Evolutionary conservation across 768 basidiomycete species (phyloP).

Genomic region (Termitomyces bulborhizus): DNA sequence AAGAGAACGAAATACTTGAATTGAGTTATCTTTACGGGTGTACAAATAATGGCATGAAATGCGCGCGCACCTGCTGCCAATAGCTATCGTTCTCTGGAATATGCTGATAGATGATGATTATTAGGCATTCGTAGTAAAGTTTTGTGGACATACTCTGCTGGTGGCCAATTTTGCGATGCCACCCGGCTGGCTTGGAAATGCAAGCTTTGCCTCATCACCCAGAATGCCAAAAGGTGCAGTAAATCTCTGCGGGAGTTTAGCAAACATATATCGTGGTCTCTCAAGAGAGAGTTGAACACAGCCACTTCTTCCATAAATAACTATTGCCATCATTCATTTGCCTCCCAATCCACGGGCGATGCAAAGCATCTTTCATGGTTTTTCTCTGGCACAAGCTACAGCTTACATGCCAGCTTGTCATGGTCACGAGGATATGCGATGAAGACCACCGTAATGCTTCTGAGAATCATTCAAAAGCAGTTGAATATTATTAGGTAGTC

Average conservation of each 20-base stretch:
- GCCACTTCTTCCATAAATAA: constrained; percentile 6
- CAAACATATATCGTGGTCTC: constrained; percentile 46
- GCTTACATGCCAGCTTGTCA: not conserved
- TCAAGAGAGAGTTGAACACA: not conserved
- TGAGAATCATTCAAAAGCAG: not conserved
- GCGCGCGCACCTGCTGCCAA: constrained; percentile 70
- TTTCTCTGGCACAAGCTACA: no score
- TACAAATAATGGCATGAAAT: constrained; percentile 15
- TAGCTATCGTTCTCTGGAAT: constrained; percentile 74
- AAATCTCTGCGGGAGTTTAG: constrained; percentile 66
- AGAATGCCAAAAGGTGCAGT: constrained; percentile 72
- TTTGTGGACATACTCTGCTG: constrained; percentile 51
- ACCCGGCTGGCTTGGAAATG: constrained; percentile 76
- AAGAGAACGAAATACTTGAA: constrained; percentile 75
- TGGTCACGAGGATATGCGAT: not conserved
- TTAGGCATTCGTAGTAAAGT: not conserved
- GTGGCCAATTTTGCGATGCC: constrained; percentile 75
- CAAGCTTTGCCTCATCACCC: constrained; percentile 84
- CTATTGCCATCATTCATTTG: not conserved
- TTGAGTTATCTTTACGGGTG: not conserved
- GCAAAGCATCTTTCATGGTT: not conserved
- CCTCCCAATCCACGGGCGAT: not conserved
- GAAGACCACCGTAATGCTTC: not conserved
- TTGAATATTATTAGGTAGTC: not conserved
- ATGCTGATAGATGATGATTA: constrained; percentile 39